These are phyloP conservation scores for Mycena metata DNA, from an alignment of 768 basidiomycete species.

Conservation along the genomic window DNA sequence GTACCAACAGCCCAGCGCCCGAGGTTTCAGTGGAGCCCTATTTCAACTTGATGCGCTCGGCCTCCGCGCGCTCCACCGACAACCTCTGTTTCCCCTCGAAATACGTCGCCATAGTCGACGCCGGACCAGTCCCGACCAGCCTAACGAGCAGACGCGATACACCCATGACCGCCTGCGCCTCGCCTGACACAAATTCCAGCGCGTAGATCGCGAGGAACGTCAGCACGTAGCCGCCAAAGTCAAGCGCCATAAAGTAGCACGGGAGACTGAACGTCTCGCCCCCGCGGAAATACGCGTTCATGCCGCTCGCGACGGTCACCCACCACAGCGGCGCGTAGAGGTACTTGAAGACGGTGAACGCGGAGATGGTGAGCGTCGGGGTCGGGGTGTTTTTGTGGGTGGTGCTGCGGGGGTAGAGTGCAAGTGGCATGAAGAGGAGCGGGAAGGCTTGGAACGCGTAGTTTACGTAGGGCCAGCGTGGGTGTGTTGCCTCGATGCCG, in stretches of 20 bases:
- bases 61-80: not conserved
- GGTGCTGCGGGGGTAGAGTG: conserved; percentile 9
- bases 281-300: conserved; percentile 1
- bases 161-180: not conserved
- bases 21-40: too few relatives aligned
- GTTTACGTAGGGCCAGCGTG: conserved; percentile 17
- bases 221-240: conserved; percentile 10
- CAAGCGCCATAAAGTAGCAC: conserved; percentile 27
- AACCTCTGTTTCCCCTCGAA: conserved; percentile 18
- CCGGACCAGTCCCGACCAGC: conserved; percentile 8
- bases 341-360: conserved; percentile 26
- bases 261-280: not conserved
- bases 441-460: conserved; percentile 32
- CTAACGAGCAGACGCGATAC: not conserved
- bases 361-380: not conserved
- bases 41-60: not conserved
- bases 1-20: too few relatives aligned
- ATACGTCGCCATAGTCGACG: conserved; percentile 29
- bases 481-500: not conserved
- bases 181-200: conserved; percentile 13
- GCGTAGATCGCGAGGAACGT: conserved; percentile 20
- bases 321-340: conserved; percentile 27
- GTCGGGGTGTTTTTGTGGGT: not conserved
- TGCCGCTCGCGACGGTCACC: conserved; percentile 11
- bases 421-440: conserved; percentile 15